Base-by-base conservation (phyloP, 805 yeast species). In the Scheffersomyces stipitis region DNA sequence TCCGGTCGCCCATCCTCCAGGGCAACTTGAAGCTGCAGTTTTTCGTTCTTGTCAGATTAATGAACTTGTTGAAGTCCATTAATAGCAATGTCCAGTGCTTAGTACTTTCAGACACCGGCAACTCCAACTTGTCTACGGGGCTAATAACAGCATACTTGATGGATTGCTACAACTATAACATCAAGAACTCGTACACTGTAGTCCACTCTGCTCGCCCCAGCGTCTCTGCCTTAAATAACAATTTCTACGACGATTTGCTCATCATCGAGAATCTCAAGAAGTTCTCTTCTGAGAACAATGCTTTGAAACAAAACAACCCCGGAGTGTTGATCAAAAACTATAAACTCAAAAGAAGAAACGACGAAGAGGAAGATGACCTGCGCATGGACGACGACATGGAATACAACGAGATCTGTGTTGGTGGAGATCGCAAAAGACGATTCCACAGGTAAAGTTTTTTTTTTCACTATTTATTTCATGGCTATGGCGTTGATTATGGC, bases 261-360 rank as follows among this genome's bases (percentile, higher is more conserved):
- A 56, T 68, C 30, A 53, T 65, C 9, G 73, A 68, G 36, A 62
- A 58, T 43, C 55, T 68, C 44, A 65, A 59, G 48, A 64, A 66
- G 45, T 68, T 68, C 34, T 48, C 54, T 34, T 31, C 30, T 5
- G 73, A 68, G 42, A 68, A 66, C 43, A 41, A 34, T 15, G 45
- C 45, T 14, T 54, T 68, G 31, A 68, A 68, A 41, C 48, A 36
- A 27, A 39, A 37, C 13, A 60, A 52, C 33, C 48, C 48, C 2
- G 51, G 52, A n/a, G 44, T 58, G 15, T 41, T 56, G 37, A 60
- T 55, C 30, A 41, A 49, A 20, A 61, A 64, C 44, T 48, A 54
- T 33, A 56, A 54, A 30, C 49, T 60, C 33, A 64, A 64, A 27
- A 48, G 71, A 33, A 36, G 58, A 24, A 60, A 52, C 18, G 57